Evolutionary conservation across 176 grass and related monocot genomes (phyloP).

Genomic region (Juncus inflexus): DNA sequence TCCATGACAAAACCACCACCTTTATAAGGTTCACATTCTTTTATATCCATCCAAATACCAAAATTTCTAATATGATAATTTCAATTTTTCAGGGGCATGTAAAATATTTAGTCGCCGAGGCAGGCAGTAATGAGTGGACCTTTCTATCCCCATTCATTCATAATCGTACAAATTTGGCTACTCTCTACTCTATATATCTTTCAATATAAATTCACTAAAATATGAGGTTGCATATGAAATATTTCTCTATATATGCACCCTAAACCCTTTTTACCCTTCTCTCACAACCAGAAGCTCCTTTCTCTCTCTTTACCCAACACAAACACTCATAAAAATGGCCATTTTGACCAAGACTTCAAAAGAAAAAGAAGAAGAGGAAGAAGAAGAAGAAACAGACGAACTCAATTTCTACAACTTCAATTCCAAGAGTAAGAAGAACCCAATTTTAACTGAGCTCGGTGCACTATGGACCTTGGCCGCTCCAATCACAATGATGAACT

Average conservation of each 20-base stretch:
- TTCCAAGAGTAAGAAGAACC: background rate
- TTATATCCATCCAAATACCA: too few relatives aligned
- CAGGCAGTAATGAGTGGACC: too few relatives aligned
- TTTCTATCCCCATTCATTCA: too few relatives aligned
- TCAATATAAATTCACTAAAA: background rate
- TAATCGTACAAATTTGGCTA: too few relatives aligned
- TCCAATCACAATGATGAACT: constrained; percentile 85
- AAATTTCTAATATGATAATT: too few relatives aligned
- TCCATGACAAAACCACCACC: too few relatives aligned
- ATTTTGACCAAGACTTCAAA: constrained; percentile 16
- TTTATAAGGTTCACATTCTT: too few relatives aligned
- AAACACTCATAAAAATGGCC: constrained; percentile 3
- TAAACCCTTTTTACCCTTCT: background rate
- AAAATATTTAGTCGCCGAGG: too few relatives aligned
- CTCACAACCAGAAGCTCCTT: background rate
- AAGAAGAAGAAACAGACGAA: background rate
- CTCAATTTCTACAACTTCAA: background rate
- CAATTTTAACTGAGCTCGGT: constrained; percentile 42
- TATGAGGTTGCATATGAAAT: constrained; percentile 20
- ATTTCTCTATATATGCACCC: constrained; percentile 13
- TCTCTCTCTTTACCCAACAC: constrained; percentile 1
- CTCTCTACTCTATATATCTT: too few relatives aligned
- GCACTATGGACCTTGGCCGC: constrained; percentile 69
- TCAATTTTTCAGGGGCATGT: too few relatives aligned
- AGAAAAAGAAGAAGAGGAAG: background rate